Conservation (phyloP, 306 rosid species). For the Begonia masoniana region DNA sequence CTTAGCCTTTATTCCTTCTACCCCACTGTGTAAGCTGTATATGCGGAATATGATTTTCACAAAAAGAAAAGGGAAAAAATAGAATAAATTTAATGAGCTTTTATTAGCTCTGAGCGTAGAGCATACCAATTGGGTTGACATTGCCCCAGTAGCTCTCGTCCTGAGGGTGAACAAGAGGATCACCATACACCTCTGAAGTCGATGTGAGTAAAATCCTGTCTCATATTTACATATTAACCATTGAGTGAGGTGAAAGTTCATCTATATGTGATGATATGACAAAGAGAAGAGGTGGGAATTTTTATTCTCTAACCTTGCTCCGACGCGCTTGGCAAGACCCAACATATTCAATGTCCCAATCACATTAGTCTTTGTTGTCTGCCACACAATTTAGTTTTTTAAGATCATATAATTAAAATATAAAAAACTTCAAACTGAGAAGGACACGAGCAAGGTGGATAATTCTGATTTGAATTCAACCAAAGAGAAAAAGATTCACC, state of each 20-base stretch:
- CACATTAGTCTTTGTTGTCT: slow-evolving; percentile 96
- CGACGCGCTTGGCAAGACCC: slow-evolving; percentile 97
- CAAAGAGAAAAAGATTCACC: slow-evolving; percentile 21
- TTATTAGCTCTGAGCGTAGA: too few relatives aligned
- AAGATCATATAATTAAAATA: too few relatives aligned
- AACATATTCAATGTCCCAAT: slow-evolving; percentile 96
- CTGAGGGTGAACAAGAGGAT: slow-evolving; percentile 93
- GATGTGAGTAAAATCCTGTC: slow-evolving; percentile 93
- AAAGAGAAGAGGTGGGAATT: too few relatives aligned
- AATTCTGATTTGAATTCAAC: too few relatives aligned
- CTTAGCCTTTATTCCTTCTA: too few relatives aligned
- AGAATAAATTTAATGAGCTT: too few relatives aligned
- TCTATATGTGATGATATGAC: too few relatives aligned
- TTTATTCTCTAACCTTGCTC: slow-evolving; percentile 59
- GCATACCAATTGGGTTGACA: slow-evolving; percentile 87
- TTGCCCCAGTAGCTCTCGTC: slow-evolving; percentile 94
- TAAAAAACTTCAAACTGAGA: too few relatives aligned
- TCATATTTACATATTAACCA: slow-evolving; percentile 4
- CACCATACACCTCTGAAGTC: slow-evolving; percentile 94
- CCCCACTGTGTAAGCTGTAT: too few relatives aligned
- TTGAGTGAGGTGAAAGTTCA: slow-evolving; percentile 10
- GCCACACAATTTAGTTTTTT: slow-evolving; percentile 2
- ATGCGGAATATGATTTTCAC: too few relatives aligned
- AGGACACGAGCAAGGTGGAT: too few relatives aligned
- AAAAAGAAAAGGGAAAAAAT: too few relatives aligned